phyloP scores from a whole-genome alignment of 768 basidiomycete species.

The Collybia sp. region DNA sequence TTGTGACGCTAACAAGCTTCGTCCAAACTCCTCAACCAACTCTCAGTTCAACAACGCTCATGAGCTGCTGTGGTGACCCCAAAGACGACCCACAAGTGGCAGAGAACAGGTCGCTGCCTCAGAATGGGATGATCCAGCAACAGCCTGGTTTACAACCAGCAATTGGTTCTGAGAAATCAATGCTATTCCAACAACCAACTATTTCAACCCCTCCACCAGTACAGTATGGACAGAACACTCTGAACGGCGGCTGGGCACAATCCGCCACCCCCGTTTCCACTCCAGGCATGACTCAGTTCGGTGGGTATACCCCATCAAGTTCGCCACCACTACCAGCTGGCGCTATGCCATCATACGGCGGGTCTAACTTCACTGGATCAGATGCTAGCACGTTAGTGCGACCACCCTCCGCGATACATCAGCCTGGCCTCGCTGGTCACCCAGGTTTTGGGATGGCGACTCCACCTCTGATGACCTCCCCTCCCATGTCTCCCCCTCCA shows the following conservation, averaged over 20 bases:
- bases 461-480: conserved; percentile 14
- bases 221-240: conserved; percentile 12
- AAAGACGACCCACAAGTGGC: conserved; percentile 23
- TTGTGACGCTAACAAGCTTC: not conserved
- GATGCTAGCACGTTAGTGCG: too few species aligned
- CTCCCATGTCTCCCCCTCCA: conserved; percentile 17
- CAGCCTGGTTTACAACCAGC: conserved; percentile 44
- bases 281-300: conserved; percentile 24
- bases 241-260: conserved; percentile 19
- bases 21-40: conserved; percentile 4
- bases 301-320: conserved; percentile 12
- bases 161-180: conserved; percentile 33
- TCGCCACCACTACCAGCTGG: conserved; percentile 9
- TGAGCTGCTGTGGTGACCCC: conserved; percentile 68
- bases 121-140: conserved; percentile 35
- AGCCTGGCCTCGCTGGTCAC: conserved; percentile 18
- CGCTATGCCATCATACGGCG: conserved; percentile 10
- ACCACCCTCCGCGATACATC: too few species aligned
- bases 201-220: conserved; percentile 29
- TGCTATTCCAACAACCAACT: conserved; percentile 30
- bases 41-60: conserved; percentile 17
- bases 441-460: conserved; percentile 7
- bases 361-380: conserved; percentile 18
- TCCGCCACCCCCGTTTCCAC: conserved; percentile 31
- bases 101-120: conserved; percentile 22